phyloP scores from a whole-genome alignment of 768 basidiomycete species.

The Candolleomyces aberdarensis region DNA sequence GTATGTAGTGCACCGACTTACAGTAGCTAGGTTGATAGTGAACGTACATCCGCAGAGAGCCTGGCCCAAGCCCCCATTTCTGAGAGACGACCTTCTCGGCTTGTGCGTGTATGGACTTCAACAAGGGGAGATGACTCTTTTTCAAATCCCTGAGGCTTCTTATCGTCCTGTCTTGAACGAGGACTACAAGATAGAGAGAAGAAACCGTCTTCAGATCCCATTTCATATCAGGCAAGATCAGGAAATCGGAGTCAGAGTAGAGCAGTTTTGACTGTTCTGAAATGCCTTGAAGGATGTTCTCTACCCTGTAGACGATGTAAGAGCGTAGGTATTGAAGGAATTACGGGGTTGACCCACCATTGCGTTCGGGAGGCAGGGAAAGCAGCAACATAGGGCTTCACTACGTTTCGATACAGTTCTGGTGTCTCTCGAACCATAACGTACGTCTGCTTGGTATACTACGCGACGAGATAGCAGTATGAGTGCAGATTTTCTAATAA shows the following conservation, averaged over 20 bases:
- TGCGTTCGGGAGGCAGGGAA: slow-evolving; percentile 76
- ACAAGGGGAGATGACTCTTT: slow-evolving; percentile 57
- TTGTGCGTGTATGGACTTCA: slow-evolving; percentile 60
- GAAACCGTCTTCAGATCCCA: slow-evolving; percentile 82
- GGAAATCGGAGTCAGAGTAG: slow-evolving; percentile 57
- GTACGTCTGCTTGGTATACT: slow-evolving; percentile 77
- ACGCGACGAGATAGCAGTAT: background rate
- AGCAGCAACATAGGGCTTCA: slow-evolving; percentile 73
- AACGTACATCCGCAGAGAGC: slow-evolving; percentile 73
- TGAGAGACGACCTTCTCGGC: slow-evolving; percentile 50
- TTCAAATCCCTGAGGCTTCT: slow-evolving; percentile 76
- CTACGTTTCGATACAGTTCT: slow-evolving; percentile 63
- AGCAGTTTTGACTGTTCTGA: slow-evolving; percentile 77
- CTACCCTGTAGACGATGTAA: slow-evolving; percentile 55
- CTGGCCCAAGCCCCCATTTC: slow-evolving; percentile 63
- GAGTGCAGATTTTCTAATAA: background rate
- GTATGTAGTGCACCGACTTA: slow-evolving; percentile 33
- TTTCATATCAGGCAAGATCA: slow-evolving; percentile 95
- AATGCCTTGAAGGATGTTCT: slow-evolving; percentile 73
- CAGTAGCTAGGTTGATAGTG: slow-evolving; percentile 98
- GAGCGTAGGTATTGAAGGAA: background rate
- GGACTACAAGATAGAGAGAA: slow-evolving; percentile 82
- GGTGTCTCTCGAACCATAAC: slow-evolving; percentile 84
- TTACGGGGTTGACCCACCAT: slow-evolving; percentile 49
- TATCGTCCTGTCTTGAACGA: slow-evolving; percentile 61